These are phyloP conservation scores for Parsonsia alboflavescens DNA, from an alignment of 257 asterid species.

Conservation along the genomic window DNA sequence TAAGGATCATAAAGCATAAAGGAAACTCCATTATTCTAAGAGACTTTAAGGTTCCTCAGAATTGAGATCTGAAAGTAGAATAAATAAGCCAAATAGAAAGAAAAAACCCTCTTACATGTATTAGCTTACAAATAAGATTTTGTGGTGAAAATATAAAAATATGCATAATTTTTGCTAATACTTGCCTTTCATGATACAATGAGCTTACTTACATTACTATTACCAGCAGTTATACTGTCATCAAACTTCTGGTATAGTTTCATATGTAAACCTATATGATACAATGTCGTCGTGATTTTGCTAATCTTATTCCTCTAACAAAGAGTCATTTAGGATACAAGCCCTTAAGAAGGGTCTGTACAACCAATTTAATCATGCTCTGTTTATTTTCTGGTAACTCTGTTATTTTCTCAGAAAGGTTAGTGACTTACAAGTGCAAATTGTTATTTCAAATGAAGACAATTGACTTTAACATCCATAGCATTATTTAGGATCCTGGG, in stretches of 20 bases:
- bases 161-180: background rate
- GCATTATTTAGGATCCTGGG: background rate
- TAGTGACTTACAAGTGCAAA: background rate
- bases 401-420: background rate
- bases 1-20: background rate
- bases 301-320: background rate
- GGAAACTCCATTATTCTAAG: no score
- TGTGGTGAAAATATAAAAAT: background rate
- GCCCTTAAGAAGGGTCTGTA: no score
- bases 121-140: background rate
- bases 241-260: background rate
- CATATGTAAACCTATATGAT: background rate
- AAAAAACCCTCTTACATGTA: background rate
- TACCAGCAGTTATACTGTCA: background rate
- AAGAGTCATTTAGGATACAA: no score
- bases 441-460: background rate
- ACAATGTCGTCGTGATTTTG: background rate
- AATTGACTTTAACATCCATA: background rate
- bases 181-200: background rate
- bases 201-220: background rate
- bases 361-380: background rate
- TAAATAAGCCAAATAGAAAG: no score
- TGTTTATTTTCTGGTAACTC: background rate
- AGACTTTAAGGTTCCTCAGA: no score
- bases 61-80: no score